These are phyloP conservation scores for Cucurbita maxima DNA, from an alignment of 306 rosid species.

Conservation along the genomic window DNA sequence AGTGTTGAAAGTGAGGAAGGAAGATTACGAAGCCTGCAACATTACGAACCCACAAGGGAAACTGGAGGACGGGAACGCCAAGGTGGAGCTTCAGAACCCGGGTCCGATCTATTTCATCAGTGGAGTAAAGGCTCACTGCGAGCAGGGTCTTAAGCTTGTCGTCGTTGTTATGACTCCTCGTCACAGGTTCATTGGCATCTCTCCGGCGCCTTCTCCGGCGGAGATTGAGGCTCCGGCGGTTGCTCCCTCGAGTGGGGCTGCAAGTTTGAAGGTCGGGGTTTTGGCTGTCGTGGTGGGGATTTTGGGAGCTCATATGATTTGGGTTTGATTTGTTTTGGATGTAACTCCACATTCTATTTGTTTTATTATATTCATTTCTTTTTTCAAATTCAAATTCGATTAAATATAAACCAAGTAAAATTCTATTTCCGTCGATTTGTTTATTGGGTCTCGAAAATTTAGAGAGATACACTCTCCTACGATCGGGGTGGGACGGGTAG, in stretches of 20 bases:
- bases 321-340: no score
- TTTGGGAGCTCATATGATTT: conserved; percentile 4
- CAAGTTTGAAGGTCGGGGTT: conserved; percentile 21
- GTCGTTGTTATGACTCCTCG: conserved; percentile 65
- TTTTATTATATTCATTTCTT: no score
- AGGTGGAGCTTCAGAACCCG: conserved; percentile 40
- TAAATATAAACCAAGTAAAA: no score
- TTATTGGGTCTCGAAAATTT: no score
- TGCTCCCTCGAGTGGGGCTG: conserved; percentile 64
- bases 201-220: conserved; percentile 65
- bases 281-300: conserved; percentile 20
- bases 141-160: conserved; percentile 59
- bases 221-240: conserved; percentile 48
- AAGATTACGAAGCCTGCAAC: conserved; percentile 47
- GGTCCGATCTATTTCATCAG: conserved; percentile 77
- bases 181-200: conserved; percentile 11
- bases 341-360: no score
- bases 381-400: no score
- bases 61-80: conserved; percentile 51
- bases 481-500: no score
- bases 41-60: conserved; percentile 23
- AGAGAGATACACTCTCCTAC: no score
- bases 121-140: conserved; percentile 65
- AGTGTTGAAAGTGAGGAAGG: conserved; percentile 52
- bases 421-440: no score